Evolutionary conservation across 2,329 filamentous ascomycete species (phyloP), one percentile per base, ranked within the genome.

Genomic region (Colletotrichum cordylinicola): DNA sequence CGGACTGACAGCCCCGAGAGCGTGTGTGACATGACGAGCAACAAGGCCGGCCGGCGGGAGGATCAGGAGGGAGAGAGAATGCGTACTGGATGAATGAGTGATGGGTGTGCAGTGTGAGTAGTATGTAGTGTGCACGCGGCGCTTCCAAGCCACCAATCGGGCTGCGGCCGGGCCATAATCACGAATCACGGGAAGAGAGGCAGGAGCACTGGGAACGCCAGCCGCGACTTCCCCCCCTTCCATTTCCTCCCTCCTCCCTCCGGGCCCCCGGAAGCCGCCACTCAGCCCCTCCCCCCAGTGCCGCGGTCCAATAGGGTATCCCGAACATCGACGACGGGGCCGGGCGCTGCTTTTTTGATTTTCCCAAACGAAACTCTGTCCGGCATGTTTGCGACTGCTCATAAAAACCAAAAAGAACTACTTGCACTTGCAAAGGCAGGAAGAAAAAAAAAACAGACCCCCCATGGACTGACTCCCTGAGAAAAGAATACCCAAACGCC

Each of bases 91-190:
- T 48, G 18, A 48, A 48, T 48, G 39, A 18, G 52, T 24, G 52
- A 15, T 29, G 27, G 52, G 21, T 58, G 27, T 24, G 62, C 31
- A 37, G 37, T 24, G 21, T 65, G 62, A n/a, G 35, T n/a, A n/a
- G 43, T 24, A n/a, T 65, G 18, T 48, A 48, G 62, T 65, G 37
- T 31, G 62, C 35, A 39, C 33, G 62, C 35, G 35, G 37, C 67
- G 55, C 21, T 60, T 48, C 66, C 55, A 75, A 68, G 55, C 62
- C 69, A 64, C 73, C 73, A 75, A 73, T 73, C 73, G 62, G 72
- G 56, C 69, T 29, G 64, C 27, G 56, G 31, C 73, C 73, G 73
- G 70, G 15, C 21, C 27, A 43, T 55, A 48, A 29, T 27, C 67
- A 39, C 60, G 60, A 60, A 27, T 21, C 21, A 27, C 52, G 24